Base-by-base conservation (phyloP, 768 basidiomycete species). In the Pilatotrama ljubarskyi region DNA sequence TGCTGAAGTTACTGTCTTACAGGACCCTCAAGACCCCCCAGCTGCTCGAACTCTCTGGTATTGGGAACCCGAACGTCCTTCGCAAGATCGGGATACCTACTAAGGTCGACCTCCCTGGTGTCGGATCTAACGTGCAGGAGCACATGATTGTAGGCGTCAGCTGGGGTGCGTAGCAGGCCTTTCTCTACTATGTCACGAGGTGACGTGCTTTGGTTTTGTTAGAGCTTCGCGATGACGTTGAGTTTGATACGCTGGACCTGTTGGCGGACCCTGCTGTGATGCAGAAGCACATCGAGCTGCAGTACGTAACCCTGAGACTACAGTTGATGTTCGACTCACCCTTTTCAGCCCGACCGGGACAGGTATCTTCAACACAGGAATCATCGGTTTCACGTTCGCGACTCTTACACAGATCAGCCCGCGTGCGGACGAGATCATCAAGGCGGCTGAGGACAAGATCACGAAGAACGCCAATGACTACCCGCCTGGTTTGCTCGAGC, bases 1-100 rank as follows among this genome's bases (percentile, higher is more conserved):
- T 14, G 26, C 36, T n/a, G 18, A 17, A 18, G 1, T 2, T 20
- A 4, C 11, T 43, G 5, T 17, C 10, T 35, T 17, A 14, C 17
- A 69, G 68, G 7, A 18, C 62, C 3, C 25, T 69, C 32, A 65
- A 65, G 54, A 56, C 55, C 1, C 68, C 81, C 5, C 80, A 84
- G 64, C 72, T 87, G 9, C 77, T 86, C 1, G 82, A 86, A 64
- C 71, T 86, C 2, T 84, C 83, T 5, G 86, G 85, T 22, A 80
- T 86, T 54, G 85, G 85, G 17, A 72, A 77, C 32, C 65, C 67
- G 14, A 72, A 71, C 2, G 61, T 81, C 20, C 71, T 86, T 32
- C 63, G 72, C 24, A 70, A 61, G 5, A 64, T 80, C 17, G 77
- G 76, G 2, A 74, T 87, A 40, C 58, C 69, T 0, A 56, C 72